Percentiles rank a stretch among this genome's conserved stretches.
Conservation (phyloP, 2,329 filamentous ascomycete species). For the Allantophomopsis lycopodina region DNA sequence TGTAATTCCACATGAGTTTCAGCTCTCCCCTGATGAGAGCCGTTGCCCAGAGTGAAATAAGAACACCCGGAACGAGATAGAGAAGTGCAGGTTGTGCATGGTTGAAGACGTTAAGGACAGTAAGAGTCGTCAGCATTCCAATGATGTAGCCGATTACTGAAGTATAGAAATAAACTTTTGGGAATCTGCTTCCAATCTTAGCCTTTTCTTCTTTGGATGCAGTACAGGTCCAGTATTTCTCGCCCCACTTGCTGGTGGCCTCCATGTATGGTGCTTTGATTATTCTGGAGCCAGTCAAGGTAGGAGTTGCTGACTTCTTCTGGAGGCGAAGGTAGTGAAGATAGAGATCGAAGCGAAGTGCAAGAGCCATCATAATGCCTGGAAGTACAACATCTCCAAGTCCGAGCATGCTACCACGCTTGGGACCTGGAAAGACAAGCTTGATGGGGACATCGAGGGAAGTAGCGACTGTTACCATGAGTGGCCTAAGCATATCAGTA, state of each 20-base stretch:
- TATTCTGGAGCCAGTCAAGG: conserved; percentile 20
- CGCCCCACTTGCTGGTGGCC: conserved; percentile 66
- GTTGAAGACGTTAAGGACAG: conserved; percentile 62
- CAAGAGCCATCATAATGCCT: conserved; percentile 78
- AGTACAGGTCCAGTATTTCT: conserved; percentile 58
- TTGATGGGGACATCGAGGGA: conserved; percentile 89
- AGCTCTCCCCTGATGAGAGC: conserved; percentile 60
- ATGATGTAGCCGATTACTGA: conserved; percentile 62
- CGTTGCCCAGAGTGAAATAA: conserved; percentile 62
- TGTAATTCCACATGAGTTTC: conserved; percentile 66
- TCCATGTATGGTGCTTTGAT: conserved; percentile 34
- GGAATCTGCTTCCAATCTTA: conserved; percentile 34
- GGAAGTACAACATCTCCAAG: conserved; percentile 91
- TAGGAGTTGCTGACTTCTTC: conserved; percentile 21
- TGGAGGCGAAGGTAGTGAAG: conserved; percentile 63
- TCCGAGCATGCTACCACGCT: conserved; percentile 69
- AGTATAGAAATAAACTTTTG: conserved; percentile 76
- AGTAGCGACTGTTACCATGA: conserved; percentile 80
- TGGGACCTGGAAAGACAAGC: conserved; percentile 58
- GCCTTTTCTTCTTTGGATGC: conserved; percentile 11
- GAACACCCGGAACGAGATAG: conserved; percentile 80
- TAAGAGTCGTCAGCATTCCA: conserved; percentile 65
- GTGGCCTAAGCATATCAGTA: conserved; percentile 33
- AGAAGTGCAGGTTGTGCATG: conserved; percentile 83
- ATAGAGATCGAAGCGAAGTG: conserved; percentile 84